phyloP scores from a whole-genome alignment of 495 filamentous ascomycete species.

The Daldinia loculata region DNA sequence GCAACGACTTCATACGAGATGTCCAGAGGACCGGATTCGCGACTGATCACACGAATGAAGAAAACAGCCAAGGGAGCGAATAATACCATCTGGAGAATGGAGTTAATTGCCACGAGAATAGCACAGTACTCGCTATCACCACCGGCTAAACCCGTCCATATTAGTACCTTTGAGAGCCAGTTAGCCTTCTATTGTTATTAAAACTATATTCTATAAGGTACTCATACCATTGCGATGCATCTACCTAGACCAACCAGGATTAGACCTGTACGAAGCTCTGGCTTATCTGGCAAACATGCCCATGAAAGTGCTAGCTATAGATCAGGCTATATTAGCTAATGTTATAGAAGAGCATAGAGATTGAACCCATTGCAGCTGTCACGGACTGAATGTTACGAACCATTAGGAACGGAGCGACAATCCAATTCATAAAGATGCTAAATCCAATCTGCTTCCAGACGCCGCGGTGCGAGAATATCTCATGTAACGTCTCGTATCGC shows the following conservation, averaged over 20 bases:
- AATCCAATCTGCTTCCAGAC: conserved; percentile 85
- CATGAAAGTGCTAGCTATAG: conserved; percentile 74
- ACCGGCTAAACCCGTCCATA: conserved; percentile 81
- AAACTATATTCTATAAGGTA: neutral
- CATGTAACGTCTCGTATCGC: conserved; percentile 81
- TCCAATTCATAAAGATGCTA: conserved; percentile 85
- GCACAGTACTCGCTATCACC: conserved; percentile 88
- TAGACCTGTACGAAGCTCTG: conserved; percentile 72
- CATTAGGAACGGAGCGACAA: conserved; percentile 91
- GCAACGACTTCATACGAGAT: conserved; percentile 77
- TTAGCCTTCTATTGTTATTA: no score
- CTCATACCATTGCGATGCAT: conserved; percentile 83
- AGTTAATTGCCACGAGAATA: conserved; percentile 89
- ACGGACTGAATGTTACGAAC: conserved; percentile 51
- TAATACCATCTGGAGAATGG: conserved; percentile 84
- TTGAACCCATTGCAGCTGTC: neutral
- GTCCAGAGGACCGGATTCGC: conserved; percentile 46
- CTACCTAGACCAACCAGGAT: conserved; percentile 81
- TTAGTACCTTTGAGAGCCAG: conserved; percentile 62
- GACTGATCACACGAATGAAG: conserved; percentile 77
- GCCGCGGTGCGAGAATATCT: conserved; percentile 64
- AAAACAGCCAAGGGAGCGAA: conserved; percentile 83
- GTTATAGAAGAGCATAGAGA: neutral
- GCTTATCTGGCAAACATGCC: conserved; percentile 82
- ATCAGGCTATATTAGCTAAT: neutral